Evolutionary conservation across 2,329 filamentous ascomycete genomes (phyloP).

Genomic region (Botrytis elliptica): DNA sequence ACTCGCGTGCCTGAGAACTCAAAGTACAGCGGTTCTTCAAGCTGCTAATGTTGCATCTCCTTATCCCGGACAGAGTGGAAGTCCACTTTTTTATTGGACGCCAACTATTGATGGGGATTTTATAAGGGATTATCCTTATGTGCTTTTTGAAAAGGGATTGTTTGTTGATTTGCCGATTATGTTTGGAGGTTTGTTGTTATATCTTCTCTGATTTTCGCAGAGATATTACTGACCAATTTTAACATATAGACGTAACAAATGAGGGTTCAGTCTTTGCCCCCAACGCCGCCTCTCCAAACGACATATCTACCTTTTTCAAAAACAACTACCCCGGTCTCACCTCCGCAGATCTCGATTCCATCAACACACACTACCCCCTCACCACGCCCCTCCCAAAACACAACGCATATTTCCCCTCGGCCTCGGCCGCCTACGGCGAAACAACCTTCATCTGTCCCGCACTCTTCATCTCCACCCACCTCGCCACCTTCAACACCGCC

Average conservation of each 20-base stretch:
- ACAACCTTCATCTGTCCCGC: conserved; percentile 50
- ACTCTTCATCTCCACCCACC: conserved; percentile 42
- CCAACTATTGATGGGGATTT: conserved; percentile 46
- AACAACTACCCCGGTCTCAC: conserved; percentile 42
- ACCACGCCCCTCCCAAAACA: conserved; percentile 37
- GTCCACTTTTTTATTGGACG: conserved; percentile 44
- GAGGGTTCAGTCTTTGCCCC: conserved; percentile 59
- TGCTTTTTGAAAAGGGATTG: conserved; percentile 40
- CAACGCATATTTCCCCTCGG: conserved; percentile 42
- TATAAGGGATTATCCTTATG: conserved; percentile 43
- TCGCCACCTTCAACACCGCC: conserved; percentile 37
- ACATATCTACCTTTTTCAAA: conserved; percentile 41
- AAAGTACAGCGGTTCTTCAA: conserved; percentile 42
- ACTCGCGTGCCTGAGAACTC: conserved; percentile 42
- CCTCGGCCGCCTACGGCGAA: conserved; percentile 46
- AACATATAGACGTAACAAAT: conserved; percentile 42
- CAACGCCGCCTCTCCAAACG: conserved; percentile 39
- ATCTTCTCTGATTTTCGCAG: background rate
- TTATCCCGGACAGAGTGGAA: conserved; percentile 40
- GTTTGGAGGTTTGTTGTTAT: conserved; percentile 39
- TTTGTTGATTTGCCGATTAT: conserved; percentile 45
- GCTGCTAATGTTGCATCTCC: conserved; percentile 40
- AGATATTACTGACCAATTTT: background rate
- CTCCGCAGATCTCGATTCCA: conserved; percentile 31
- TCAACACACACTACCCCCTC: conserved; percentile 39